These are phyloP conservation scores for Bryoglossum gracile DNA, from an alignment of 495 filamentous ascomycete species.

Conservation along the genomic window DNA sequence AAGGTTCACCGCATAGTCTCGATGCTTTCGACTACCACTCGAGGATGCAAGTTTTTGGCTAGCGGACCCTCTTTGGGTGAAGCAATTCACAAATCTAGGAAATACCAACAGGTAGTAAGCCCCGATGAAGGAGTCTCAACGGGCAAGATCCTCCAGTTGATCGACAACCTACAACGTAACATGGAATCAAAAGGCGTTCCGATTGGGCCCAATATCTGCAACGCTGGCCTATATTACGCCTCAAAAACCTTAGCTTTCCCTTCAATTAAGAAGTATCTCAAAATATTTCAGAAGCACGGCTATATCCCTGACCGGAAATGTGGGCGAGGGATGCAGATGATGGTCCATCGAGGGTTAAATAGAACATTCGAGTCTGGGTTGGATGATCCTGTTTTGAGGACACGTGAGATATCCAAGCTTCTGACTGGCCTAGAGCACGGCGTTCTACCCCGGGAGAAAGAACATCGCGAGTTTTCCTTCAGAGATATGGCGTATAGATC, in stretches of 20 bases:
- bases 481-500: background rate
- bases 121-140: background rate
- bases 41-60: slow-evolving; percentile 17
- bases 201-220: slow-evolving; percentile 4
- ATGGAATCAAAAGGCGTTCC: slow-evolving; percentile 12
- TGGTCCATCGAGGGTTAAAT: background rate
- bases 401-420: background rate
- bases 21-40: slow-evolving; percentile 10
- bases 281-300: background rate
- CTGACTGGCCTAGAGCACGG: slow-evolving; percentile 8
- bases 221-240: slow-evolving; percentile 17
- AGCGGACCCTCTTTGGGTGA: background rate
- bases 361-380: too few species aligned
- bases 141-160: slow-evolving; percentile 1
- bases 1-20: slow-evolving; percentile 4
- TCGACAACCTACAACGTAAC: slow-evolving; percentile 16
- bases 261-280: slow-evolving; percentile 7
- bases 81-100: background rate
- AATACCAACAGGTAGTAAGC: background rate
- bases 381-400: background rate
- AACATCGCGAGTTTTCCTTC: background rate
- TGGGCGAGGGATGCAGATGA: background rate
- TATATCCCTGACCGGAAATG: background rate
- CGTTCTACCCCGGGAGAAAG: background rate
- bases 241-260: background rate